Evolutionary conservation across 2,329 filamentous ascomycete genomes (phyloP).

Genomic region (Hirsutella thompsonii): DNA sequence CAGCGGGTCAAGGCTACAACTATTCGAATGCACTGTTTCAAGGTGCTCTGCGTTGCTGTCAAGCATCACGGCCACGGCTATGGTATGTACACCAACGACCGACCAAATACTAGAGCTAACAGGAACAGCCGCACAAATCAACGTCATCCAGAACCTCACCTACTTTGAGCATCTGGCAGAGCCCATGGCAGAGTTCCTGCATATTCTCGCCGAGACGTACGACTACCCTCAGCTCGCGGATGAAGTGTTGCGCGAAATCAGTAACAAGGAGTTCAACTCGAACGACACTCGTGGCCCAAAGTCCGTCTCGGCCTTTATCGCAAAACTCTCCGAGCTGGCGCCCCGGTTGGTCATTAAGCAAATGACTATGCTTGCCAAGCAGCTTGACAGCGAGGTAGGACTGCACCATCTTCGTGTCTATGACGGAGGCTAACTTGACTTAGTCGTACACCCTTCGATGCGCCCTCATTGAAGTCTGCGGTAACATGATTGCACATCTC

Average conservation of each 20-base stretch:
- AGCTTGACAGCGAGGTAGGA: constrained; percentile 79
- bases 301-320: constrained; percentile 86
- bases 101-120: constrained; percentile 13
- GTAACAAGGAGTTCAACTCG: constrained; percentile 95
- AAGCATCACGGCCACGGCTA: constrained; percentile 98
- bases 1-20: constrained; percentile 77
- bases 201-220: constrained; percentile 93
- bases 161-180: constrained; percentile 99
- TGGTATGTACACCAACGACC: constrained; percentile 37
- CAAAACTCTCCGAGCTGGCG: constrained; percentile 83
- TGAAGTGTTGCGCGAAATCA: constrained; percentile 85
- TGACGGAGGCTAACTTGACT: background rate
- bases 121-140: constrained; percentile 73
- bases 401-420: background rate
- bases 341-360: constrained; percentile 93
- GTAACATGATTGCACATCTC: constrained; percentile 83
- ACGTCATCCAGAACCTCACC: constrained; percentile 91
- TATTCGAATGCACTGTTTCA: constrained; percentile 94
- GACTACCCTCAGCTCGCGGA: constrained; percentile 93
- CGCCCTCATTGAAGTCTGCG: constrained; percentile 91
- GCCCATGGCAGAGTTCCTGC: constrained; percentile 95
- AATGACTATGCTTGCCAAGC: constrained; percentile 88
- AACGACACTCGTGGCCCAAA: constrained; percentile 94
- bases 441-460: constrained; percentile 87
- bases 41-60: constrained; percentile 88